Base-by-base conservation (phyloP, 257 asterid species). In the Capsicum chinense region DNA sequence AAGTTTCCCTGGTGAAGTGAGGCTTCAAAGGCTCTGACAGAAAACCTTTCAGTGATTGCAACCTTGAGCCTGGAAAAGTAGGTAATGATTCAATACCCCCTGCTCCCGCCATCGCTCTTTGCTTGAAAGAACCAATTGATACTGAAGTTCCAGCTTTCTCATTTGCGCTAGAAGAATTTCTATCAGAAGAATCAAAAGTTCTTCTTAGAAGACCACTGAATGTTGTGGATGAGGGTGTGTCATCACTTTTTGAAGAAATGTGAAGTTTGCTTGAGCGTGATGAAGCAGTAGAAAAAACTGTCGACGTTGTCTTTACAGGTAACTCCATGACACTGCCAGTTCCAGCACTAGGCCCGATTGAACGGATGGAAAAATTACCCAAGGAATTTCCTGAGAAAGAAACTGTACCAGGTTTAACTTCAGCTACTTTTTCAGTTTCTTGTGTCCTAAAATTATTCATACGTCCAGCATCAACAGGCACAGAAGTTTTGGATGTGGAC, bases 101-200 rank as follows among this genome's bases (percentile, higher is more conserved):
- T 42, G 85, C 89, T 70, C 89, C 85, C 21, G 85, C 44, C 9
- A 86, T 33, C 50, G 73, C 85, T 67, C 85, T 85, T 85, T 79
- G 91, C 58, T 92, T 92, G 78, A 87, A 84, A 81, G 90, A 84
- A 88, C 89, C 80, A 56, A 85, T 83, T 78, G 83, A n/a, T 48
- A 71, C 60, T 56, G 93, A 83, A 84, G 87, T 84, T 26, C 81
- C 88, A 66, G 85, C 82, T 70, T 85, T 86, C 86, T 92, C 93
- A 84, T 88, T 91, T 50, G 82, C 8, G 59, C 83, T 87, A 50
- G 90, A 83, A 88, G 91, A 83, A 82, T 80, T 85, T 83, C 73
- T 90, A 86, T 86, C 85, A 66, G 90, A 87, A 79, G 85, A 79
- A 83, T 73, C 82, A 58, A 84, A 84, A 64, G 47, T 48, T 76